Evolutionary conservation across 257 asterid genomes (phyloP), one percentile per base, ranked within the genome.

Genomic region (Perilla frutescens): DNA sequence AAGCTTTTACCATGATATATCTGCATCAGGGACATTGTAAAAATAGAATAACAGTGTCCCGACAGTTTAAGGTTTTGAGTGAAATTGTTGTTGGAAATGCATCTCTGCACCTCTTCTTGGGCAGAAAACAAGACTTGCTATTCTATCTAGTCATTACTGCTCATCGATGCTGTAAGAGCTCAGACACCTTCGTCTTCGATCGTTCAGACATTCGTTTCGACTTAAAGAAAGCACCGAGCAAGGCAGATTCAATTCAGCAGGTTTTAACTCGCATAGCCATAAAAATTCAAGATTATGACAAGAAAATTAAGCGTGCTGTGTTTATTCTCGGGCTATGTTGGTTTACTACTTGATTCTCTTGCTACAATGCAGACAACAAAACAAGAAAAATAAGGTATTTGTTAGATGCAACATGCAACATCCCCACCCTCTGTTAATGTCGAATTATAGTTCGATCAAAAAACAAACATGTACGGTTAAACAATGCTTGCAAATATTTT

Each of bases 1-100:
- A 34, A 34, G 26, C 26, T 20, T 20, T 20, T 20, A 20, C 26
- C 26, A 68, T 39, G 11, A 10, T 62, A 10, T 62, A 32, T 32
- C 37, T 31, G 36, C 50, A 12, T 34, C 36, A 78, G 26, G 26
- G 51, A 59, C 76, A 63, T 53, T 64, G 77, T 65, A 59, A 59
- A 36, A 14, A 34, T 48, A n/a, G 34, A 57, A 37, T 50, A 59
- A 41, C 67, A 55, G 45, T 54, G 48, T n/a, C 15, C 8, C 56
- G 8, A 40, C 62, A 44, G 36, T 4, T 34, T 45, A 20, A 67
- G 1, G 47, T 60, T 62, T 53, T 36, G 26, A 57, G 29, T 37
- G 44, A 15, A 3, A 20, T 44, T 31, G 45, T 54, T 58, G 69
- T 48, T 48, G n/a, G 26, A 70, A 70, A 26, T 36, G n/a, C 32